Percentiles rank a stretch among this genome's conserved stretches.
Evolutionary conservation across 2,329 filamentous ascomycete genomes (phyloP).

Genomic region (Exophiala sideris): DNA sequence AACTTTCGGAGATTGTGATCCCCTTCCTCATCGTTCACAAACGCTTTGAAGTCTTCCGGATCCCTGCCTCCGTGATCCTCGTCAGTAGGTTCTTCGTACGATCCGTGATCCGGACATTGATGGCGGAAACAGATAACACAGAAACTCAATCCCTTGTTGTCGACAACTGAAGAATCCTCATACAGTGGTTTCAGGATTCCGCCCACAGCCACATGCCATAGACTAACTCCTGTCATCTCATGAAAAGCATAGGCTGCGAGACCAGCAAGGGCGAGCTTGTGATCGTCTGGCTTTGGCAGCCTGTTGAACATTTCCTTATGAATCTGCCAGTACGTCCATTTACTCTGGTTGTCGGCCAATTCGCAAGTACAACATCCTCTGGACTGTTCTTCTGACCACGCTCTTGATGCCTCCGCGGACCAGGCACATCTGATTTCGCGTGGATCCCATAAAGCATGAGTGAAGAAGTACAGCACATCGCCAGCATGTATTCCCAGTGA

Average conservation of each 20-base stretch:
- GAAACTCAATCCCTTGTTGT: conserved; percentile 3
- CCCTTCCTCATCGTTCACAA: conserved; percentile 26
- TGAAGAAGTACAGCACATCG: conserved; percentile 19
- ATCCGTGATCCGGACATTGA: conserved; percentile 28
- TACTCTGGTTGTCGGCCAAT: conserved; percentile 10
- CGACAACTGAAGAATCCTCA: conserved; percentile 1
- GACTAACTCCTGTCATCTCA: conserved; percentile 15
- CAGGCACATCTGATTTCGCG: background rate
- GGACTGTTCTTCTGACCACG: conserved; percentile 8
- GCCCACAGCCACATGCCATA: conserved; percentile 26
- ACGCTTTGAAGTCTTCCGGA: conserved; percentile 17
- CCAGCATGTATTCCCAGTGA: conserved; percentile 2
- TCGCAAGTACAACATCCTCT: conserved; percentile 12
- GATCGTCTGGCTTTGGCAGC: conserved; percentile 13
- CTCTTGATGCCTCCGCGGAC: background rate
- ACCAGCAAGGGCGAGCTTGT: conserved; percentile 16
- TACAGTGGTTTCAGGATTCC: conserved; percentile 10
- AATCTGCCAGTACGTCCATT: background rate
- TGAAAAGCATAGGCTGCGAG: conserved; percentile 19
- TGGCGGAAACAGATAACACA: conserved; percentile 28
- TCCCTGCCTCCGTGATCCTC: conserved; percentile 9
- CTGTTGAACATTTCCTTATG: conserved; percentile 5
- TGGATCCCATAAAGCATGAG: conserved; percentile 2
- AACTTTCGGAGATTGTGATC: conserved; percentile 24
- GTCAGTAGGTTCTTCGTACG: conserved; percentile 20